Percentiles rank a stretch among this genome's conserved stretches.
phyloP scores from a whole-genome alignment of 2,329 filamentous ascomycete species.

The Apiospora arundinis region DNA sequence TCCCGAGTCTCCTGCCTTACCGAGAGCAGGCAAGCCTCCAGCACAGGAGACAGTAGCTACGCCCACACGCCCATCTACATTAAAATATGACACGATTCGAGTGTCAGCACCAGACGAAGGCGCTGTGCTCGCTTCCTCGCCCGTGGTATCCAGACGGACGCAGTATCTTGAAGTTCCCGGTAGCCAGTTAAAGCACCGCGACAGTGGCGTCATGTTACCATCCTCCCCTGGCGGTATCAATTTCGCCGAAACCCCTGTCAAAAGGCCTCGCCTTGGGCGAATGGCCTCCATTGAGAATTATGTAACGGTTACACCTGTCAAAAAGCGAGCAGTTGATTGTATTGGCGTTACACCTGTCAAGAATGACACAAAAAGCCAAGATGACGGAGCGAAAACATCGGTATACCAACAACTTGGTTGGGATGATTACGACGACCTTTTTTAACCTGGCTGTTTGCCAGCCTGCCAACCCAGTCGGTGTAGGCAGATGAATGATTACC shows the following conservation, averaged over 20 bases:
- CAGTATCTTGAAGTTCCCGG: constrained; percentile 28
- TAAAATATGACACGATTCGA: constrained; percentile 31
- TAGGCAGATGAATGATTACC: neutral
- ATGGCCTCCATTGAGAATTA: constrained; percentile 31
- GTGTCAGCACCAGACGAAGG: constrained; percentile 35
- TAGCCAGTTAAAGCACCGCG: constrained; percentile 30
- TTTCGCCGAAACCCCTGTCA: constrained; percentile 46
- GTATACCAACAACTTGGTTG: constrained; percentile 64
- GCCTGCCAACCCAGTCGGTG: neutral
- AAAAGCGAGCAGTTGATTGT: constrained; percentile 26
- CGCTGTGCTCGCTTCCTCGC: constrained; percentile 39
- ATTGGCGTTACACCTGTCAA: constrained; percentile 5
- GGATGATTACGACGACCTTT: constrained; percentile 57
- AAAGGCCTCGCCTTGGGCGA: constrained; percentile 27
- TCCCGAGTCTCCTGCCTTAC: constrained; percentile 38
- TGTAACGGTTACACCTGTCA: constrained; percentile 35
- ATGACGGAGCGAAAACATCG: constrained; percentile 42
- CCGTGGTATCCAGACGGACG: constrained; percentile 34
- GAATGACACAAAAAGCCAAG: constrained; percentile 26
- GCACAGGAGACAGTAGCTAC: constrained; percentile 33
- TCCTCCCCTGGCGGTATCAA: constrained; percentile 36
- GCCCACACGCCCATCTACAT: constrained; percentile 30
- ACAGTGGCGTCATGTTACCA: constrained; percentile 39
- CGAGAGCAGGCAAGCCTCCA: constrained; percentile 33
- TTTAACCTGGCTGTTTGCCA: constrained; percentile 14